Evolutionary conservation across 805 yeast genomes (phyloP).

Genomic region (Metschnikowia cerradonensis): DNA sequence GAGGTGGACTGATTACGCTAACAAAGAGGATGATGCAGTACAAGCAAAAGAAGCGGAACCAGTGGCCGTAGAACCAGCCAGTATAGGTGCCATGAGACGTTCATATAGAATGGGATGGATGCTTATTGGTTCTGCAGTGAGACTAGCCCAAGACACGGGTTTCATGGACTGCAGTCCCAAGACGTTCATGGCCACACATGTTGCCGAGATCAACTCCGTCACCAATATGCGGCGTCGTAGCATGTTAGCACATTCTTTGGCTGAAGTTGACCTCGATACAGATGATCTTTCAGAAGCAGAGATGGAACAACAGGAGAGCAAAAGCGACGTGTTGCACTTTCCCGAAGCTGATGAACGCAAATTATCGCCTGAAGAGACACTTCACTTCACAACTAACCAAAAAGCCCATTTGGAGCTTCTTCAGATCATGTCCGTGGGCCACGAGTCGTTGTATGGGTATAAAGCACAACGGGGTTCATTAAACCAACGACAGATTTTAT

Average conservation of each 20-base stretch:
- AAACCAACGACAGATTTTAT: slow-evolving; percentile 61
- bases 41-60: slow-evolving; percentile 9
- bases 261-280: slow-evolving; percentile 57
- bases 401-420: slow-evolving; percentile 76
- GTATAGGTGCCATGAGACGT: slow-evolving; percentile 79
- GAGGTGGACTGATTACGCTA: slow-evolving; percentile 82
- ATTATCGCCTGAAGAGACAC: slow-evolving; percentile 14
- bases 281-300: slow-evolving; percentile 39
- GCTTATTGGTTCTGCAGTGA: slow-evolving; percentile 81
- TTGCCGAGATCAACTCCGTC: slow-evolving; percentile 78
- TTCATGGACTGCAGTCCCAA: slow-evolving; percentile 69
- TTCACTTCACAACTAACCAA: slow-evolving; percentile 59
- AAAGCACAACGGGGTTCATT: slow-evolving; percentile 50
- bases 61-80: slow-evolving; percentile 44
- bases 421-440: slow-evolving; percentile 76
- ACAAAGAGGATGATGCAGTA: slow-evolving; percentile 44
- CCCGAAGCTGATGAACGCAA: slow-evolving; percentile 27
- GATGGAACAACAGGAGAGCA: slow-evolving; percentile 23
- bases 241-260: slow-evolving; percentile 67
- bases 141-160: slow-evolving; percentile 84
- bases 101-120: slow-evolving; percentile 92
- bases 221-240: slow-evolving; percentile 76
- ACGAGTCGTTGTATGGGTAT: slow-evolving; percentile 74
- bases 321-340: slow-evolving; percentile 26
- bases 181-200: slow-evolving; percentile 77